Conservation (phyloP, 495 filamentous ascomycete genomes). For the Haplographium delicatum region DNA sequence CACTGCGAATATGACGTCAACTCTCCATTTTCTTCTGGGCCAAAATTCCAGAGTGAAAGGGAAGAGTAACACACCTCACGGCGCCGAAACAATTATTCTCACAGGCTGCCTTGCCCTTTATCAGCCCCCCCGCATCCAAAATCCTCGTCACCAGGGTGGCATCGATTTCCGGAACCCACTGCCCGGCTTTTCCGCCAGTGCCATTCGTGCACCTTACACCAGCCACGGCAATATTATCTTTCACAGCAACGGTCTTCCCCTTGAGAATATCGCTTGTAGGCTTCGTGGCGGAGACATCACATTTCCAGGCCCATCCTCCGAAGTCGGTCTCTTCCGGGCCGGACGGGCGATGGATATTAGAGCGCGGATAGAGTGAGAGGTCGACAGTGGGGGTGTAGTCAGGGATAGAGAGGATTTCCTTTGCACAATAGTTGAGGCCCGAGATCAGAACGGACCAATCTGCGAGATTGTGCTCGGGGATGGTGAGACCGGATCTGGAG, state of each 20-base stretch:
- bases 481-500: constrained; percentile 3
- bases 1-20: constrained; percentile 16
- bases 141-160: constrained; percentile 33
- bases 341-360: constrained; percentile 9
- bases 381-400: constrained; percentile 13
- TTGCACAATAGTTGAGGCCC: constrained; percentile 17
- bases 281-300: constrained; percentile 24
- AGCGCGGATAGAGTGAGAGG: constrained; percentile 14
- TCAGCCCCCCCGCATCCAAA: constrained; percentile 31
- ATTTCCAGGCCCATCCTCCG: constrained; percentile 20
- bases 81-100: constrained; percentile 9
- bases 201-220: constrained; percentile 34
- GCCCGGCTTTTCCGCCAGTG: constrained; percentile 24
- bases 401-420: constrained; percentile 10
- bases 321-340: constrained; percentile 8
- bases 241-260: constrained; percentile 32
- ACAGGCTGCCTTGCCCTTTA: constrained; percentile 33
- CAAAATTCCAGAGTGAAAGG: no score
- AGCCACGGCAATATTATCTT: constrained; percentile 35
- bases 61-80: neutral
- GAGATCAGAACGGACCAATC: constrained; percentile 15
- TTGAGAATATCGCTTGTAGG: constrained; percentile 28
- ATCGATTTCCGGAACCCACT: constrained; percentile 33
- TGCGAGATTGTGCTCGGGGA: constrained; percentile 8
- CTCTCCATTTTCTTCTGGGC: neutral